Evolutionary conservation across 2,329 filamentous ascomycete species (phyloP), one percentile per base, ranked within the genome.

Genomic region (Microdochium nivale): DNA sequence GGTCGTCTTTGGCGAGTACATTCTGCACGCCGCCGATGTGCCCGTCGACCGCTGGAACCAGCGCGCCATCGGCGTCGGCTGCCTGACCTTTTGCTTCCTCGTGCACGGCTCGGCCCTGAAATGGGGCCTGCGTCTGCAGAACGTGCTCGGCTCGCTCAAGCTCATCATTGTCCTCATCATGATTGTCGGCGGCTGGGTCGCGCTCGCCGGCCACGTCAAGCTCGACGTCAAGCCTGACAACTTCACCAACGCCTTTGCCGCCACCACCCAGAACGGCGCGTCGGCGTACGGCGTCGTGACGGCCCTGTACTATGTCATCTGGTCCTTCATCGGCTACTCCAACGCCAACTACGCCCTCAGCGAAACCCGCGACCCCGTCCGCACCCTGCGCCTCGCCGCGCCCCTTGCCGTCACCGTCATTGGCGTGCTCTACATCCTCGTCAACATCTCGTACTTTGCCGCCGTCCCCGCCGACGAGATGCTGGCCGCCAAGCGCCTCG

Each of bases 371-470:
- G 72, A 77, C 44, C 79, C 79, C 0, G 71, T 69, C 27, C 74
- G 72, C 58, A 83, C 80, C 0, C 70, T 83, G 4, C 61, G 72
- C 1, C 67, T 81, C 49, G 80, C 80, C 1, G 80, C 79, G 0
- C 81, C 80, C 0, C 60, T 84, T 0, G 81, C 80, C 2, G 71
- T 84, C 3, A 78, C 75, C 2, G 75, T 73, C 5, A 79, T 81
- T 4, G 82, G 80, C 0, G 70, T 82, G 2, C 71, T 84, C 0
- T 86, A 86, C 59, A 69, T 85, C 13, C 71, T 85, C 9, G 81
- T 80, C 48, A 85, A 86, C 57, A 75, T 86, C 1, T 80, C 82
- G 1, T 86, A 85, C 66, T 85, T 85, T 54, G 77, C 81, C 0
- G 81, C 81, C 0, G 80, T 84, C 13, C 73, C 79, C 2, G 83